Evolutionary conservation across 345 rosid genomes (phyloP), one percentile per base, ranked within the genome.

Genomic region (Jatropha curcas): DNA sequence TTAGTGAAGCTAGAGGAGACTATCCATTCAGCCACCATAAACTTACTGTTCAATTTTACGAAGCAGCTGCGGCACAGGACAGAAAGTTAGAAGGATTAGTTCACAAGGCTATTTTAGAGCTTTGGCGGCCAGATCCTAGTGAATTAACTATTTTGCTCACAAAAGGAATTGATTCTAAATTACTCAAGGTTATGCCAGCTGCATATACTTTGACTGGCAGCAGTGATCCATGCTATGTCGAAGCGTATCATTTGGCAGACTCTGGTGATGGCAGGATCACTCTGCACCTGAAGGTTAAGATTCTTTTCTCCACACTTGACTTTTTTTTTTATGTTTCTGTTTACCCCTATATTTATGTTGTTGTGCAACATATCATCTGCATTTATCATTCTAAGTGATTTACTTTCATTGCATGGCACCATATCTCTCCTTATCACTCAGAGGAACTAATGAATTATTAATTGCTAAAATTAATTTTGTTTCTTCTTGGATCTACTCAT

Each of bases 11-110:
- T 67, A 86, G 97, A 82, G 99, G 99, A 77, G 99, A 95, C 82
- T 95, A 95, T 82, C 99, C 99, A 33, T 95, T 91, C 72, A 95
- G 97, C 86, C 99, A 95, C 85, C 98, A 95, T 82, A 92, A 95
- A 81, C 90, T 92, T 60, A 95, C 99, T 55, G 97, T 95, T 77
- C 98, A 92, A 87, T 95, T 95, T 83, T 95, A 95, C 67, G 99
- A 92, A 79, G 89, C 98, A 50, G 86, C 98, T 78, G 98, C 97
- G 60, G 98, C 99, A 51, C 99, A 95, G 85, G 99, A 95, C 79
- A 88, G 99, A 75, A 95, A 89, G 85, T 75, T 92, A 83, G 99
- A 95, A 86, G 94, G 92, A 48, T 78, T 92, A 77, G 95, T 95
- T 84, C 99, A 95, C 84, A 89, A 88, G 80, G 99, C 98, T 61